Evolutionary conservation across 73 alveolate species (phyloP).

Genomic region (Urostyla sp.): DNA sequence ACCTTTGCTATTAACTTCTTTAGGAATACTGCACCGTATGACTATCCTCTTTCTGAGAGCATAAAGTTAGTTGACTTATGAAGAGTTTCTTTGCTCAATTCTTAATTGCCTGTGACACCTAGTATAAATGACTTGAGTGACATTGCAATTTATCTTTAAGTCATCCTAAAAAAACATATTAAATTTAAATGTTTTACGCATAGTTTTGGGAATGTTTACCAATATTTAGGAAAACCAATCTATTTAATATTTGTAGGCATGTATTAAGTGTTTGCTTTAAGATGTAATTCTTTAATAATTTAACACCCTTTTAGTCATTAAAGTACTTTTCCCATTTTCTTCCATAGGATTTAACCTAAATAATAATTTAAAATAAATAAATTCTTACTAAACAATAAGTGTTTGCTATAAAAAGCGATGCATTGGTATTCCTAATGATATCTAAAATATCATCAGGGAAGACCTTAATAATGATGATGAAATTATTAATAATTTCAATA

Average conservation of each 20-base stretch:
- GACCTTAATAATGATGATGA: background rate
- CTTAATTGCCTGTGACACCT: slow-evolving; percentile 29
- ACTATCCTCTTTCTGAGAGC: background rate
- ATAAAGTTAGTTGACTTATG: slow-evolving; percentile 10
- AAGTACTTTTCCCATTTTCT: too few relatives aligned
- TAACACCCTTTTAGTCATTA: too few relatives aligned
- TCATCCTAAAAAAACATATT: background rate
- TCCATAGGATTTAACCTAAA: too few relatives aligned
- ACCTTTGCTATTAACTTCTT: background rate
- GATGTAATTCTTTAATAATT: too few relatives aligned
- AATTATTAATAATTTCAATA: slow-evolving; percentile 31
- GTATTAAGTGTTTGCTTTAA: too few relatives aligned
- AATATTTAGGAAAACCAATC: too few relatives aligned
- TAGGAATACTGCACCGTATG: slow-evolving; percentile 7
- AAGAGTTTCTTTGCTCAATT: slow-evolving; percentile 40
- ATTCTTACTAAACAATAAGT: slow-evolving; percentile 37
- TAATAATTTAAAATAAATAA: too few relatives aligned
- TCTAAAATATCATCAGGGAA: slow-evolving; percentile 22
- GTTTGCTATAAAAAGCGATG: slow-evolving; percentile 32
- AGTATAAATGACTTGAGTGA: background rate
- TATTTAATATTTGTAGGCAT: too few relatives aligned
- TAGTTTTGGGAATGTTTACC: slow-evolving; percentile 1
- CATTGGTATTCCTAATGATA: slow-evolving; percentile 7
- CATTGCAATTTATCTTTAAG: background rate
- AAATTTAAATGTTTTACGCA: background rate